phyloP scores from a whole-genome alignment of 225 moss, liverwort and hornwort genomes.

The Bryoerythrophyllum caledonicum region DNA sequence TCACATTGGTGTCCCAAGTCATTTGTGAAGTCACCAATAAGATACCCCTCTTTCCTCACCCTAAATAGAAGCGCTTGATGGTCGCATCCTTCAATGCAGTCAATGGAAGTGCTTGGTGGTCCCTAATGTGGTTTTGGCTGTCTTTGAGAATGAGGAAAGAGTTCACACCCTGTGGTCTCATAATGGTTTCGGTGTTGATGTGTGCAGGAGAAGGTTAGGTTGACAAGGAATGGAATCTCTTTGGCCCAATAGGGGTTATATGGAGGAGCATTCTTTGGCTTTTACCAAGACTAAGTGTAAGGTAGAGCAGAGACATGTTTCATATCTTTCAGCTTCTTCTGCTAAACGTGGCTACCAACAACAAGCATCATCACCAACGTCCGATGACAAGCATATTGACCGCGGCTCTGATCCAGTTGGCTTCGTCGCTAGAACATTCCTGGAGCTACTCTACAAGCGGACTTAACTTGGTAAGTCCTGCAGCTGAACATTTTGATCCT shows the following conservation, averaged over 20 bases:
- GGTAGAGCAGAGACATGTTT: slow-evolving; percentile 50
- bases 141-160: no score
- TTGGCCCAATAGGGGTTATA: slow-evolving; percentile 59
- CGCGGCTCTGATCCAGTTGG: slow-evolving; percentile 7
- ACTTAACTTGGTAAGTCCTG: slow-evolving; percentile 21
- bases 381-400: slow-evolving; percentile 24
- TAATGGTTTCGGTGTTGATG: neutral
- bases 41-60: no score
- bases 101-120: no score
- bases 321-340: slow-evolving; percentile 47
- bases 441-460: slow-evolving; percentile 23
- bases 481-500: slow-evolving; percentile 37
- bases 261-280: slow-evolving; percentile 61
- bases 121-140: no score
- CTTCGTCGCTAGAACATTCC: slow-evolving; percentile 15
- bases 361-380: slow-evolving; percentile 9
- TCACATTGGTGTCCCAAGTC: neutral
- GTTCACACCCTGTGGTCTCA: slow-evolving; percentile 2
- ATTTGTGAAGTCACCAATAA: no score
- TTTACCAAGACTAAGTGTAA: slow-evolving; percentile 47
- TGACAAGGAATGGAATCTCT: slow-evolving; percentile 65
- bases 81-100: no score
- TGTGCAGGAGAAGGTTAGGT: slow-evolving; percentile 52
- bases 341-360: slow-evolving; percentile 28
- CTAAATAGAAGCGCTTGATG: no score